Base-by-base conservation (phyloP, 805 yeast genomes). In the Pichia membranifaciens region DNA sequence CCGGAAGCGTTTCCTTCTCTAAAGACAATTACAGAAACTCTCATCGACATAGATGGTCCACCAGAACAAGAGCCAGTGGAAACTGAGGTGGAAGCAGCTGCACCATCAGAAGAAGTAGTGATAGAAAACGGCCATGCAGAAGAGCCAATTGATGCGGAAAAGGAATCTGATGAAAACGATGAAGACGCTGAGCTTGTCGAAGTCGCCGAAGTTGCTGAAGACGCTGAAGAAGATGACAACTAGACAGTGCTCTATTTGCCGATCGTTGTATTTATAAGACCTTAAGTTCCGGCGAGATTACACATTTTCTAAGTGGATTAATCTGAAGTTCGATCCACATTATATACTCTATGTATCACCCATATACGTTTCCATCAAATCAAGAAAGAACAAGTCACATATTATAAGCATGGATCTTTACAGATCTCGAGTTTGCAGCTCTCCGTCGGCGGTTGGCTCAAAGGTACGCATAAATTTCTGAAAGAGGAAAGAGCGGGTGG, bases 1-100 rank as follows among this genome's bases (percentile, higher is more conserved):
- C 49, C 59, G 13, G 65, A 55, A 10, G 54, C 56, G 20, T 70
- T 70, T 53, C 73, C 77, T 28, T 77, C 72, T 42, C 60, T 75
- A 28, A 69, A 66, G 38, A 68, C 64, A 38, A 65, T 55, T 18
- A 54, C 51, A 9, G 58, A 51, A 29, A 57, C 54, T 39, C 64
- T 59, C 44, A 59, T 54, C 29, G 64, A 62, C 45, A 51, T 57
- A 25, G 62, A 54, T 32, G 46, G 38, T 23, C 3, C 23, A 10
- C 52, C 23, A 3, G 54, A 48, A 12, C 60, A 50, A 23, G 59
- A 49, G 8, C 31, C 38, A 48, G 28, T 43, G 47, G 23, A 58
- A 48, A 16, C 50, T 32, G 56, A 52, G 36, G 56, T 45, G 31
- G 54, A 42, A 33, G 53, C 41, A 10, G 56, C 45, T 10, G 58